These are phyloP conservation scores for Cudoniella acicularis DNA, from an alignment of 495 filamentous ascomycete species.

Conservation along the genomic window DNA sequence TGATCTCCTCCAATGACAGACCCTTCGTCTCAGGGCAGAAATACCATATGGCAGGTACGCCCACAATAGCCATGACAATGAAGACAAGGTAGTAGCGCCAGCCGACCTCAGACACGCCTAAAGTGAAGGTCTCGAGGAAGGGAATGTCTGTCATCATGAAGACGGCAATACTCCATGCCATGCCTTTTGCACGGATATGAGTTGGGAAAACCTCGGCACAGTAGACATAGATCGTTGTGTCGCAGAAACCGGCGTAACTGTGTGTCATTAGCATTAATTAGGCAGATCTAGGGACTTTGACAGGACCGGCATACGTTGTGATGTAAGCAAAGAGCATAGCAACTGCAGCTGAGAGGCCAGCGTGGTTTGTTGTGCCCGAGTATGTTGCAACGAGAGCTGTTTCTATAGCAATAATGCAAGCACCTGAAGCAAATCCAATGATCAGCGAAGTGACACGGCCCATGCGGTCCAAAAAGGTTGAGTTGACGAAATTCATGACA, in stretches of 20 bases:
- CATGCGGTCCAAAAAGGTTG: background rate
- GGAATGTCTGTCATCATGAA: background rate
- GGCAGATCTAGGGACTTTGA: no score
- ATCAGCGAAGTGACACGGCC: background rate
- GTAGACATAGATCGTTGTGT: background rate
- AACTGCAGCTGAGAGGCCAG: background rate
- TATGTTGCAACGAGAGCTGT: background rate
- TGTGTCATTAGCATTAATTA: no score
- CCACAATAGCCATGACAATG: background rate
- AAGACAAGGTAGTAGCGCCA: background rate
- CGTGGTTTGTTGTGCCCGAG: background rate
- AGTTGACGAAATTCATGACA: background rate
- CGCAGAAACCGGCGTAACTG: background rate
- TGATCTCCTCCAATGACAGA: constrained; percentile 2
- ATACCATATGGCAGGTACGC: background rate
- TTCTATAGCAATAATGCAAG: background rate
- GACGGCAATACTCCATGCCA: background rate
- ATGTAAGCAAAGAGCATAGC: constrained; percentile 1
- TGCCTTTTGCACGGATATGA: background rate
- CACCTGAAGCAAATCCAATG: background rate
- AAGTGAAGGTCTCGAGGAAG: background rate
- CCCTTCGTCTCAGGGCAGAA: background rate
- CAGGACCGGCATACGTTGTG: constrained; percentile 2
- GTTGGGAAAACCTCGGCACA: background rate
- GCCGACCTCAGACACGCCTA: background rate